Percentiles rank a stretch among this genome's conserved stretches.
These are phyloP conservation scores for Amphibolis antarctica DNA, from an alignment of 106 monocot genomes.

Conservation along the genomic window DNA sequence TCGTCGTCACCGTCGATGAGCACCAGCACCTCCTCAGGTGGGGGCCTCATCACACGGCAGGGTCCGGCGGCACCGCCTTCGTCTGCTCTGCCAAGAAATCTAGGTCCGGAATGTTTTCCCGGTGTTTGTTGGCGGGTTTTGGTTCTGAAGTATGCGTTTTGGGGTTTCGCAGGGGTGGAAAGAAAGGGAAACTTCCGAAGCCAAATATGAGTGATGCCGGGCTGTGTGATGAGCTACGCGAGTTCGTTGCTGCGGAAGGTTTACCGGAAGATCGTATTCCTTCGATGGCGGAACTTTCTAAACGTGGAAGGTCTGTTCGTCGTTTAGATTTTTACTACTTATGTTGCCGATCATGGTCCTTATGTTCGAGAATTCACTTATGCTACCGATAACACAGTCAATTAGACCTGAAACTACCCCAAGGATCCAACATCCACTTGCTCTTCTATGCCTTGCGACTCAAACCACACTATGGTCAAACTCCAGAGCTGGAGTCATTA, in stretches of 20 bases:
- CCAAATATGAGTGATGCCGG: constrained; percentile 34
- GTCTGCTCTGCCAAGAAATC: constrained; percentile 12
- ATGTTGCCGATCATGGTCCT: too few species aligned
- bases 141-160: not conserved
- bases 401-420: too few species aligned
- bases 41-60: not conserved
- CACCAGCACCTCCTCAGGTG: not conserved
- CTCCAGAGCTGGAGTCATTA: too few species aligned
- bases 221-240: constrained; percentile 34
- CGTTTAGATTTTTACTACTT: not conserved
- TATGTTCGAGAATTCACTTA: not conserved
- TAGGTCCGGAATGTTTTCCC: not conserved
- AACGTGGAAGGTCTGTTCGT: constrained; percentile 43
- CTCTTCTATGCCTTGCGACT: too few species aligned
- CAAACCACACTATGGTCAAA: too few species aligned
- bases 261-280: constrained; percentile 34
- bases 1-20: not conserved
- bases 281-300: constrained; percentile 34
- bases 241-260: constrained; percentile 24
- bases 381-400: too few species aligned
- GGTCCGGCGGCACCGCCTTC: not conserved
- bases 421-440: too few species aligned
- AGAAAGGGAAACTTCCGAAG: constrained; percentile 18
- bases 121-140: not conserved
- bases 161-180: constrained; percentile 5